phyloP scores from a whole-genome alignment of 345 rosid species.

The Conringia planisiliqua region DNA sequence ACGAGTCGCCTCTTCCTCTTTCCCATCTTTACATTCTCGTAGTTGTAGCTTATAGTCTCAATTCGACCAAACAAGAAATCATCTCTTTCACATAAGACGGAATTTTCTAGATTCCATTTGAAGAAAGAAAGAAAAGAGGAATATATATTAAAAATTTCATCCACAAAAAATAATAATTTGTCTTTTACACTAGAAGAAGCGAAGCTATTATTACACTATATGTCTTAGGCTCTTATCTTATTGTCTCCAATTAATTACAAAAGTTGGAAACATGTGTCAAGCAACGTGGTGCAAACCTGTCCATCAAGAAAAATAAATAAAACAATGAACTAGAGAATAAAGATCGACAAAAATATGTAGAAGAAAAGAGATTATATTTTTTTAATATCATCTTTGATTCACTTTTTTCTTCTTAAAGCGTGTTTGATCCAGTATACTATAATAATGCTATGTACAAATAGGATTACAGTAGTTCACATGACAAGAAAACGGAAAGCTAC shows the following conservation, averaged over 20 bases:
- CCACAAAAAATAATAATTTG: background rate
- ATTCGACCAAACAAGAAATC: slow-evolving; percentile 25
- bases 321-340: background rate
- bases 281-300: background rate
- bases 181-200: background rate
- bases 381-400: no score
- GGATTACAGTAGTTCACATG: background rate
- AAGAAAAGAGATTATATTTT: background rate
- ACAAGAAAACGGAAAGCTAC: background rate
- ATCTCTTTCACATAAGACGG: background rate
- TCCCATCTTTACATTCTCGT: slow-evolving; percentile 28
- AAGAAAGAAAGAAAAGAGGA: background rate
- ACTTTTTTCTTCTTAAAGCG: no score
- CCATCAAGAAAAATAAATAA: background rate
- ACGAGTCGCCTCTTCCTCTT: slow-evolving; percentile 16
- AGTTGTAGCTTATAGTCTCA: slow-evolving; percentile 20
- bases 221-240: no score
- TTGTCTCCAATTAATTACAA: background rate
- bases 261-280: background rate
- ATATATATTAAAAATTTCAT: background rate
- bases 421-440: no score
- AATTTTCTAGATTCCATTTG: slow-evolving; percentile 1
- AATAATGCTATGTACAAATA: background rate
- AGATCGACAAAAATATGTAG: background rate
- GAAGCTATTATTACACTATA: background rate